Evolutionary conservation across 139 green algal species (phyloP), one percentile per base, ranked within the genome.

Genomic region (Chlamydomonas eustigma): DNA sequence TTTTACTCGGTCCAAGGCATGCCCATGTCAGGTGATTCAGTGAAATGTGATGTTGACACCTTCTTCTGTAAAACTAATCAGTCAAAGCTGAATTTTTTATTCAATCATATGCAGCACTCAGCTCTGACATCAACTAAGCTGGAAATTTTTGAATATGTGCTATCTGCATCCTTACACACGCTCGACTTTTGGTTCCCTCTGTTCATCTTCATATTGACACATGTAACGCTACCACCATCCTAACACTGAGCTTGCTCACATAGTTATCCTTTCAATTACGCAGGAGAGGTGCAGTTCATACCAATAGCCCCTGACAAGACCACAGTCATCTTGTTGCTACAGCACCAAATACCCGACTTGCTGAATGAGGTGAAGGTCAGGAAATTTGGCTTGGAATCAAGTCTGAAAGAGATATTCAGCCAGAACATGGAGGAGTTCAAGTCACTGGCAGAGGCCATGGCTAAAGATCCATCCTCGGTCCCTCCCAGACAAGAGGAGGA

Each of bases 1-100:
- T 91, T 90, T 73, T 58, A 83, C 39, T 83, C 74, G 0, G 77
- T 85, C 0, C 83, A 76, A 68, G 87, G 87, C 35, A 86, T 89
- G 81, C 85, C 87, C 0, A 63, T 87, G 12, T 30, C 63, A 67
- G 87, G 86, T 89, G 52, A 72, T n/a, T n/a, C n/a, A n/a, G n/a
- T n/a, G n/a, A n/a, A n/a, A n/a, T n/a, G n/a, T n/a, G n/a, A n/a
- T n/a, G n/a, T n/a, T n/a, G n/a, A n/a, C n/a, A n/a, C n/a, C n/a
- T n/a, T n/a, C n/a, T n/a, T n/a, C n/a, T n/a, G n/a, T n/a, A n/a
- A n/a, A n/a, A n/a, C n/a, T n/a, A n/a, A n/a, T n/a, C n/a, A n/a
- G n/a, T n/a, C n/a, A n/a, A n/a, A n/a, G n/a, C n/a, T n/a, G n/a
- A n/a, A n/a, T n/a, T n/a, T n/a, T n/a, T n/a, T n/a, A n/a, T n/a